phyloP scores from a whole-genome alignment of 2,329 filamentous ascomycete genomes.

The Tetracladium maxilliforme region DNA sequence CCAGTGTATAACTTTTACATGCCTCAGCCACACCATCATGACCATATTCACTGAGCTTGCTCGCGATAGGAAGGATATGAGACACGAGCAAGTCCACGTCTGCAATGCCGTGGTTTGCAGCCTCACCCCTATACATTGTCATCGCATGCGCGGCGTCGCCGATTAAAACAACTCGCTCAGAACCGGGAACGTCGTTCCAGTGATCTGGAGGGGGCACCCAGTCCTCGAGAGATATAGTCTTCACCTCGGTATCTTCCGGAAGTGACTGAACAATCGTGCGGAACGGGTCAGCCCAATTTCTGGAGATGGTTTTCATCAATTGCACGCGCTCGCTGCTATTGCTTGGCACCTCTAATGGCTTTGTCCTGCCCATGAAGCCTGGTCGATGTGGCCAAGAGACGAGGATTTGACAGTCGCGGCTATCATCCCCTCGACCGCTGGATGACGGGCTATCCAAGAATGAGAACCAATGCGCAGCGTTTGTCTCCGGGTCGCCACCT shows the following conservation, averaged over 20 bases:
- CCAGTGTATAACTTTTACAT: constrained; percentile 22
- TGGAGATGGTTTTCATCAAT: constrained; percentile 26
- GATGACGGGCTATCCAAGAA: constrained; percentile 7
- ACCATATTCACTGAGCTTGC: constrained; percentile 6
- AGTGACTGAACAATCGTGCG: constrained; percentile 23
- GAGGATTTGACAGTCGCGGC: constrained; percentile 31
- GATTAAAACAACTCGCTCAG: constrained; percentile 28
- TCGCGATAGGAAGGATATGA: constrained; percentile 11
- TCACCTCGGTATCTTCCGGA: constrained; percentile 23
- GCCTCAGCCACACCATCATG: constrained; percentile 3
- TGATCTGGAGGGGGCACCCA: constrained; percentile 23
- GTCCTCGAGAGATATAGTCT: constrained; percentile 30
- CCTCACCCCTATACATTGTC: constrained; percentile 47
- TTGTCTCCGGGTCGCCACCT: constrained; percentile 32
- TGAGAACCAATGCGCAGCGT: constrained; percentile 33
- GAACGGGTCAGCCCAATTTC: constrained; percentile 34
- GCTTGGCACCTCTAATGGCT: constrained; percentile 22
- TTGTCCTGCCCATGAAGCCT: constrained; percentile 15
- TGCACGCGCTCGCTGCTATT: constrained; percentile 20
- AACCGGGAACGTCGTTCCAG: constrained; percentile 18
- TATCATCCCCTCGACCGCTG: too few relatives aligned
- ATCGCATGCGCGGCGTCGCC: constrained; percentile 43
- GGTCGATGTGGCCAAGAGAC: constrained; percentile 31
- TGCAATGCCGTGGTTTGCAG: constrained; percentile 38
- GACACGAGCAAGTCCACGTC: constrained; percentile 31